Base-by-base conservation (phyloP, 495 filamentous ascomycete species). In the Tuber umbilicatum region DNA sequence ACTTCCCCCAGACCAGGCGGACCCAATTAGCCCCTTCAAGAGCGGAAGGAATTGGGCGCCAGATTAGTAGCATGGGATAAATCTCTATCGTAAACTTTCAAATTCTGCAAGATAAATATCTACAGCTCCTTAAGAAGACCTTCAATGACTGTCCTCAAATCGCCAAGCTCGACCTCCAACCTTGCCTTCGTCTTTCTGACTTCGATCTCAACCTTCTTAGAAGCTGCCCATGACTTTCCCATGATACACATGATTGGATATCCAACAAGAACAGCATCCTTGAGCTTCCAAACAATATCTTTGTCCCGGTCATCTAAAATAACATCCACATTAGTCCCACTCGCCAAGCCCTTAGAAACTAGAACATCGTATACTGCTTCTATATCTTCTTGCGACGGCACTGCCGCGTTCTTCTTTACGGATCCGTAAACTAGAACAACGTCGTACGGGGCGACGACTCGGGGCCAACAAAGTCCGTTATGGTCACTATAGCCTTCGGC, bases 391-490 rank as follows among this genome's bases (percentile, higher is more conserved):
- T 85, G 85, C 17, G 73, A 75, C 12, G 88, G 85, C 38, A 86
- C 75, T 1, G 85, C 84, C 5, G 80, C 78, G 43, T 86, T 86
- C 1, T 83, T 85, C 55, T 64, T 64, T 3, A 35, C 27, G 5
- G 55, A 64, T 35, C 55, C 55, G 1, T 90, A 83, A 2, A 97
- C 83, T 2, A 99, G 86, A 14, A 92, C 85, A 23, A 88, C 90
- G 74, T 97, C 91, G 78, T 90, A 99, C 0, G 95, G 95, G 6
- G 96, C 92, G 73, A 97, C 93, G 21, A 86, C 89, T 2, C 89
- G 86, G 0, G 95, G 95, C 95, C 95, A 99, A 79, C 92, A 94
- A 21, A 99, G 86, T 0, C 95, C 95, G 70, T 86, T 89, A 2
- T 87, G 77, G 78, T 95, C 92, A 0, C 89, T 86, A n/a, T 94